phyloP scores from a whole-genome alignment of 2,329 filamentous ascomycete species.

The Hypoxylon sp. region DNA sequence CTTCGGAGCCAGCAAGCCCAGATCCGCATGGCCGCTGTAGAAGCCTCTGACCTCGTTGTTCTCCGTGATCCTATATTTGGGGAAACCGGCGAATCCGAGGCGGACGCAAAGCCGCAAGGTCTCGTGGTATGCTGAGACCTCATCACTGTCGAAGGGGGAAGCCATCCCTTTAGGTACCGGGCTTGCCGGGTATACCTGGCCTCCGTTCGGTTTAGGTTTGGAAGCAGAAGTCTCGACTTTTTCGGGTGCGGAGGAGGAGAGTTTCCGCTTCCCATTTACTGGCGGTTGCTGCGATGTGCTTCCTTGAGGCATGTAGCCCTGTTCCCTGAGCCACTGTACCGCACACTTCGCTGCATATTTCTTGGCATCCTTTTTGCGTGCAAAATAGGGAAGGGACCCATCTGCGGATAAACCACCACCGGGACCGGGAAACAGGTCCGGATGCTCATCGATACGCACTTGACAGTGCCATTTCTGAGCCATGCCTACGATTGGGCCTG shows the following conservation, averaged over 20 bases:
- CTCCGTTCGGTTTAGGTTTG: conserved; percentile 7
- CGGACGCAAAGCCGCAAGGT: conserved; percentile 52
- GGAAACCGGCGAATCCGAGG: conserved; percentile 51
- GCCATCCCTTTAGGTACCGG: conserved; percentile 14
- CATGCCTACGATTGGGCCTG: conserved; percentile 19
- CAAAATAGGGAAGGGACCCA: conserved; percentile 54
- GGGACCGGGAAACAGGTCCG: conserved; percentile 45
- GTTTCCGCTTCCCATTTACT: conserved; percentile 36
- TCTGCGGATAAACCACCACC: conserved; percentile 49
- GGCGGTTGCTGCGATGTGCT: conserved; percentile 50
- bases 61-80: conserved; percentile 52
- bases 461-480: conserved; percentile 45
- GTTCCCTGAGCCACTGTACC: conserved; percentile 55
- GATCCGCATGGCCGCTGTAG: conserved; percentile 54
- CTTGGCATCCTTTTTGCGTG: conserved; percentile 66
- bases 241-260: conserved; percentile 19
- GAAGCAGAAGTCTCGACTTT: conserved; percentile 44
- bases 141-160: conserved; percentile 41
- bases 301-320: conserved; percentile 47
- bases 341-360: conserved; percentile 65
- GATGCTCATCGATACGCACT: conserved; percentile 47
- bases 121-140: conserved; percentile 36
- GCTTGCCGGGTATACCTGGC: neutral
- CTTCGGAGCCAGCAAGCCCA: conserved; percentile 22
- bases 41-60: conserved; percentile 44